Evolutionary conservation across 495 filamentous ascomycete genomes (phyloP), one percentile per base, ranked within the genome.

Genomic region (Glonium stellatum): DNA sequence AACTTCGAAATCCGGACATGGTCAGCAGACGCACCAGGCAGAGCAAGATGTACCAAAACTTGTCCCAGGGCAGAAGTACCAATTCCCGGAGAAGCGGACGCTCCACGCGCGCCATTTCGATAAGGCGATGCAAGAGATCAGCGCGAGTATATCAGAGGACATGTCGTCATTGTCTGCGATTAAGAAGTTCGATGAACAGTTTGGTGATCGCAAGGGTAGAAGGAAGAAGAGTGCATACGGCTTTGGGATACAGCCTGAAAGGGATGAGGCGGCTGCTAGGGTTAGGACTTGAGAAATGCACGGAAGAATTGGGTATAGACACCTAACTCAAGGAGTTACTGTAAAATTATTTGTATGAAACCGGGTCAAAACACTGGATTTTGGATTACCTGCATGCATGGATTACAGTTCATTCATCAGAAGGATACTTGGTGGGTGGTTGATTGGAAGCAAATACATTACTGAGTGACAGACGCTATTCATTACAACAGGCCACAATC

Each of bases 101-200:
- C 55, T 68, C 18, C 59, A 60, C 27, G 22, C 21, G 4, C 57
- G 62, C 9, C 93, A 97, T 71, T 97, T 97, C 69, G 83, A 87
- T 9, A 89, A 84, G 62, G 93, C 89, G 15, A 77, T 97, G 72
- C 79, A 85, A 65, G 92, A 97, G 72, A 95, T 98, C 68, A 87
- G 84, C 59, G 92, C 95, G 0, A 95, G 89, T 62, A 92, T 96
- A 59, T 90, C 85, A 60, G 93, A 97, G 71, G 93, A 98, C 64
- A 98, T 97, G 93, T 79, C 85, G 37, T 87, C 81, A 36, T 75
- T 98, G 55, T 79, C 80, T 56, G 89, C 89, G 22, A 96, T 98
- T 62, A 78, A 87, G 54, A 95, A 96, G 76, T 98, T 97, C 71
- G 95, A 98, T 70, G 89, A 95, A 76, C 89, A 92, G 69, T 98